phyloP scores from a whole-genome alignment of 1,284 basidiomycete species.

The Hymenochaete sp. region DNA sequence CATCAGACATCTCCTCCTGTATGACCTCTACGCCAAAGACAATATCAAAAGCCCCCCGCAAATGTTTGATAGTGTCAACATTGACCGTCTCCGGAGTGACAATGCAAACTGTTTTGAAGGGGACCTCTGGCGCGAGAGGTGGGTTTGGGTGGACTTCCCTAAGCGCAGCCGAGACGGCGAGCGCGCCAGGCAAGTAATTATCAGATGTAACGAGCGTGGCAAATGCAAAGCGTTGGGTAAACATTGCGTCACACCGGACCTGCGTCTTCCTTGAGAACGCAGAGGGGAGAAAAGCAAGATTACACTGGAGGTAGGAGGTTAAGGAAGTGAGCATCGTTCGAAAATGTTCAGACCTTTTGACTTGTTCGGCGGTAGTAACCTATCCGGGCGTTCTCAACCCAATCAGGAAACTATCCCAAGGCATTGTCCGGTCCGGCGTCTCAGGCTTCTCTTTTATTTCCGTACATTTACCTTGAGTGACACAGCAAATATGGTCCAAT shows the following conservation, averaged over 20 bases:
- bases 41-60: conserved; percentile 74
- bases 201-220: conserved; percentile 87
- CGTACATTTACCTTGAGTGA: no score
- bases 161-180: conserved; percentile 78
- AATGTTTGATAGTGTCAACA: conserved; percentile 73
- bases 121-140: conserved; percentile 44
- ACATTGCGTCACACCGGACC: conserved; percentile 36
- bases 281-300: no score
- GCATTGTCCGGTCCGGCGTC: no score
- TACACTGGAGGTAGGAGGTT: no score
- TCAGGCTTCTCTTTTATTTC: no score
- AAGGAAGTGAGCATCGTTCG: no score
- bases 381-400: no score
- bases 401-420: no score
- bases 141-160: conserved; percentile 64
- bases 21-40: conserved; percentile 91
- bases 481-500: no score
- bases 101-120: conserved; percentile 84
- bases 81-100: conserved; percentile 91
- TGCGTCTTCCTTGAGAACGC: no score
- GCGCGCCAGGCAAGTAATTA: conserved; percentile 86
- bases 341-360: no score
- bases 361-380: no score
- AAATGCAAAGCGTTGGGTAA: conserved; percentile 65
- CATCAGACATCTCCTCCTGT: conserved; percentile 51